These are phyloP conservation scores for Verticillium tricorpus DNA, from an alignment of 2,329 filamentous ascomycete genomes.

Conservation along the genomic window DNA sequence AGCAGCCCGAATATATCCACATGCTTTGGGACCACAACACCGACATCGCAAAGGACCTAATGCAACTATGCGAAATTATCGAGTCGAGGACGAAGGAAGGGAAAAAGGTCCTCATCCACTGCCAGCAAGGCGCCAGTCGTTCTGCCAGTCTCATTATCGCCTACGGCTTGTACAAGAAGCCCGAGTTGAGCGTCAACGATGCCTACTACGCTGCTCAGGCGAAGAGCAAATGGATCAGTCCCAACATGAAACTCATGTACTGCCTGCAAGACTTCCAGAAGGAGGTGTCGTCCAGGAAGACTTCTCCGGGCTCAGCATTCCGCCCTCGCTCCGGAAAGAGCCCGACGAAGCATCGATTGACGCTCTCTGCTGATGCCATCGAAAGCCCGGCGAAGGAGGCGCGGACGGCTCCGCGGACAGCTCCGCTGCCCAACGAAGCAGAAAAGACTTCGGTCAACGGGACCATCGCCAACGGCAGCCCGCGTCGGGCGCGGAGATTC, in stretches of 20 bases:
- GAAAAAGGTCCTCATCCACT: constrained; percentile 78
- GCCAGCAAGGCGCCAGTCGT: constrained; percentile 80
- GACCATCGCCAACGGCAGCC: constrained; percentile 35
- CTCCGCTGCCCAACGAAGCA: constrained; percentile 49
- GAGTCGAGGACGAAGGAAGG: constrained; percentile 67
- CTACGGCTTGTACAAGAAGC: constrained; percentile 77
- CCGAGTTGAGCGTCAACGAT: constrained; percentile 72
- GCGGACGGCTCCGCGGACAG: constrained; percentile 54
- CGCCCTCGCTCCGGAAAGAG: constrained; percentile 47
- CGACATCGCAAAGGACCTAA: constrained; percentile 73
- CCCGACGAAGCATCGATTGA: constrained; percentile 55
- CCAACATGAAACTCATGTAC: constrained; percentile 90
- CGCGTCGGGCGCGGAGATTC: constrained; percentile 44
- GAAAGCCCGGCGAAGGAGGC: constrained; percentile 50
- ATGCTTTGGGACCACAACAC: constrained; percentile 88
- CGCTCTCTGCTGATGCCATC: constrained; percentile 55
- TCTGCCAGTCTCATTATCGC: constrained; percentile 84
- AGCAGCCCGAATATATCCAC: constrained; percentile 76
- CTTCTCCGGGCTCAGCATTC: constrained; percentile 39
- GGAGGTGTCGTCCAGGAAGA: constrained; percentile 48
- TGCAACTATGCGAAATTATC: constrained; percentile 70
- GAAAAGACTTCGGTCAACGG: constrained; percentile 34
- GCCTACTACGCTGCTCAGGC: constrained; percentile 77
- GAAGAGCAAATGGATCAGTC: constrained; percentile 82
- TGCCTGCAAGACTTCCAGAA: constrained; percentile 79